Conservation (phyloP, 768 basidiomycete genomes). For the Boletus sensibilis region DNA sequence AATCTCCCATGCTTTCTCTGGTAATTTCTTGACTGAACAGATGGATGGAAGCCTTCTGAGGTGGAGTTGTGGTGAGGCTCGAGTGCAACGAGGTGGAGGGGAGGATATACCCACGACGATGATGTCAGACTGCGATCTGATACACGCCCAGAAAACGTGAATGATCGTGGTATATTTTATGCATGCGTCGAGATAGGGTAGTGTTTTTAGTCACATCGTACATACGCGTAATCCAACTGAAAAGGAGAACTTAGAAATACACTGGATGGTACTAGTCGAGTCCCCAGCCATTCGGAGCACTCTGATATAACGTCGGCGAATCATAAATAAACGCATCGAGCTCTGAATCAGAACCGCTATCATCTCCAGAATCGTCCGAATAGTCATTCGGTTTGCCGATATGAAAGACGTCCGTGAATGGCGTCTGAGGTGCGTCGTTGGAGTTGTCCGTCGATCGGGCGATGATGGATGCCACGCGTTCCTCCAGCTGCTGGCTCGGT, state of each 20-base stretch:
- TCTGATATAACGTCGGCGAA: slow-evolving; percentile 45
- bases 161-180: background rate
- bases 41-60: slow-evolving; percentile 8
- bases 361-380: slow-evolving; percentile 50
- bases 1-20: slow-evolving; percentile 32
- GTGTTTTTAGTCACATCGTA: background rate
- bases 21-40: slow-evolving; percentile 1
- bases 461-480: slow-evolving; percentile 77
- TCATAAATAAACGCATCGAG: slow-evolving; percentile 65
- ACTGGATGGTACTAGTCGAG: slow-evolving; percentile 9
- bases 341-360: slow-evolving; percentile 37
- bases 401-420: slow-evolving; percentile 74
- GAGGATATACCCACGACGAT: slow-evolving; percentile 3
- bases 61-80: slow-evolving; percentile 19
- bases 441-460: slow-evolving; percentile 67
- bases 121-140: slow-evolving; percentile 19
- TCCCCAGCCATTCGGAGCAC: slow-evolving; percentile 43
- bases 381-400: slow-evolving; percentile 39
- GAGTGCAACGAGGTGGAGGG: slow-evolving; percentile 13
- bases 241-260: background rate
- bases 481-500: slow-evolving; percentile 66
- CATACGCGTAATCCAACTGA: slow-evolving; percentile 1
- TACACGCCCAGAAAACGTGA: slow-evolving; percentile 17
- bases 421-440: slow-evolving; percentile 68
- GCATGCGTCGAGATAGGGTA: background rate